Base-by-base conservation (phyloP, 768 basidiomycete genomes). In the Trametes cingulata region DNA sequence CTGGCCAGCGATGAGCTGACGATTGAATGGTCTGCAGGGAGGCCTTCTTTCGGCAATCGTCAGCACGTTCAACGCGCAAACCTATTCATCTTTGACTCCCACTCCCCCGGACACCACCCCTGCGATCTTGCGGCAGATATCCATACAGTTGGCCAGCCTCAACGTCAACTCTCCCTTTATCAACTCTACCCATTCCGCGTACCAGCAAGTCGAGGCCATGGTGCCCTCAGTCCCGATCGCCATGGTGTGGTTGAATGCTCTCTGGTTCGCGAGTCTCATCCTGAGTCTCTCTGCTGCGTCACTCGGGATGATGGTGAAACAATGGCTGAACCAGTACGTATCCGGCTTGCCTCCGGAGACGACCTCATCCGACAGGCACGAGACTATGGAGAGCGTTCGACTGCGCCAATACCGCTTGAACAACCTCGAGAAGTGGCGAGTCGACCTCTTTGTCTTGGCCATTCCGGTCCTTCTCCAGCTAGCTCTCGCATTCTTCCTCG, bases 241-340 rank as follows among this genome's bases (percentile, higher is more conserved):
- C 9, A 45, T 33, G 6, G 29, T 45, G 12, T 22, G 27, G 35
- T 56, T 72, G 42, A 73, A 72, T 53, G 48, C 41, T 8, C 56
- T 71, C 3, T 70, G 68, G 66, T 69, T 69, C 58, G 42, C 62
- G 1, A 68, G 66, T 46, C 67, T 73, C 9, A 52, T 63, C 3
- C 57, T 66, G 41, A 68, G 65, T 29, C 65, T 73, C 4, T 40
- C 65, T 15, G 57, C 68, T 0, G 66, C 72, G 0, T 64, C 65
- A 24, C 48, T 69, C 19, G 65, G 67, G 50, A 69, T 73, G 58
- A 48, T 69, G 24, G 67, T 66, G 20, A 67, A 69, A 49, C 69
- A 72, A 52, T 73, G 72, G 71, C 64, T 72, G 6, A 63, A 60
- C 39, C 24, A 40, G 8, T 55, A 33, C 51, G 17, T 22, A 6